Base-by-base conservation (phyloP, 768 basidiomycete species). In the Serendipita sp. region DNA sequence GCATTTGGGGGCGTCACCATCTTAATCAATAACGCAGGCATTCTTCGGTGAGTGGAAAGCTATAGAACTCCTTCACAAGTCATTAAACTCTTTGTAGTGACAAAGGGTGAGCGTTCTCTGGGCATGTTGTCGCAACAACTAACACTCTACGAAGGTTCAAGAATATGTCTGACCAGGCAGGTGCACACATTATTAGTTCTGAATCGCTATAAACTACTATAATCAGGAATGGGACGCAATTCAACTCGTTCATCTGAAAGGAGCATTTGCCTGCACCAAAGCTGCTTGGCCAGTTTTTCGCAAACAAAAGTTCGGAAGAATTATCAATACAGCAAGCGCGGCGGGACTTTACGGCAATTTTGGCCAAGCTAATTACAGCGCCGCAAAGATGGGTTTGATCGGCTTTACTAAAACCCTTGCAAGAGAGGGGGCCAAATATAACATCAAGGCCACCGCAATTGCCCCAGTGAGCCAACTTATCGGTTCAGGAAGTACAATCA, bases 291-390 rank as follows among this genome's bases (percentile, higher is more conserved):
- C 93, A 11, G 76, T 89, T 71, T 95, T 99, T 80, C 82, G 93
- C 68, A 91, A 89, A 70, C 91, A 94, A 73, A 88, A 93, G 78
- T 97, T 89, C 68, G 96, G 96, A 3, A 85, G 94, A 64, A 80
- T 99, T 67, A 80, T 99, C 70, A 99, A 96, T 76, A 92, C 89
- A n/a, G 79, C 92, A 28, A 93, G 91, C 70, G 91, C 95, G 30
- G 93, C 95, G 66, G 95, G 95, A 3, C 76, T 97, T 38, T 95
- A 94, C 70, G 93, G 92, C 5, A 97, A 95, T 77, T 89, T 95
- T 72, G 96, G 96, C 8, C 94, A 97, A 75, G 86, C 92, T 11
- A 99, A 98, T 74, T 99, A 98, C 74, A 93, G 92, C 54, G 91
- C 95, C 1, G 95, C 94, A 1, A 98, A 99, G 80, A 94, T 96